Evolutionary conservation across 2,329 filamentous ascomycete genomes (phyloP).

Genomic region (Claviceps spartinae): DNA sequence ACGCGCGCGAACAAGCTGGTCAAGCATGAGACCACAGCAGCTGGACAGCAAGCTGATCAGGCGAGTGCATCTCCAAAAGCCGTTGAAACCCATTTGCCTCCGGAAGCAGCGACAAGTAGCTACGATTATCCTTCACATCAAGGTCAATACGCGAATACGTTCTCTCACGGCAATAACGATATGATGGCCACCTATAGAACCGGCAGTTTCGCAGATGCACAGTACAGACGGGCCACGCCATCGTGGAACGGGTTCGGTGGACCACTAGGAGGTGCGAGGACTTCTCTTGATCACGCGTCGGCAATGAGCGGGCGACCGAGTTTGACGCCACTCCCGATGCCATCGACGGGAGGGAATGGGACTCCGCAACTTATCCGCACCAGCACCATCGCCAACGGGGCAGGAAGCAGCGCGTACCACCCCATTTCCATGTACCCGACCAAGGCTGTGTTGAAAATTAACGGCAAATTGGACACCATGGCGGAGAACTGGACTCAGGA

Average conservation of each 20-base stretch:
- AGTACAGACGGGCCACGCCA: conserved; percentile 25
- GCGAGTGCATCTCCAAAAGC: conserved; percentile 29
- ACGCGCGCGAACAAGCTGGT: conserved; percentile 23
- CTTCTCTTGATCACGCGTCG: conserved; percentile 26
- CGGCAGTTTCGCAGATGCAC: conserved; percentile 35
- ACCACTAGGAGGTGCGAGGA: conserved; percentile 26
- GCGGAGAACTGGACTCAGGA: conserved; percentile 68
- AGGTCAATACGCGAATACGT: conserved; percentile 24
- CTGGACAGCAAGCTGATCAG: conserved; percentile 24
- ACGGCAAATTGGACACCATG: conserved; percentile 77
- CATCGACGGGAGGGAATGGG: conserved; percentile 22
- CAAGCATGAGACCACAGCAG: conserved; percentile 24
- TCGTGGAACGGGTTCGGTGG: conserved; percentile 32
- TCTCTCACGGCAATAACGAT: conserved; percentile 29
- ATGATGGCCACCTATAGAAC: conserved; percentile 44
- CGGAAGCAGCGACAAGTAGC: conserved; percentile 28
- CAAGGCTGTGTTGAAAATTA: conserved; percentile 75
- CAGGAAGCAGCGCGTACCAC: conserved; percentile 43
- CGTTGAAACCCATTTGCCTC: conserved; percentile 22
- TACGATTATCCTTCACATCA: conserved; percentile 33
- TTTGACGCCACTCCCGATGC: conserved; percentile 35
- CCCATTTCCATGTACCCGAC: conserved; percentile 69
- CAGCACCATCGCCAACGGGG: conserved; percentile 34
- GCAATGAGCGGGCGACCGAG: conserved; percentile 30
- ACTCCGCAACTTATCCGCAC: conserved; percentile 41